Evolutionary conservation across 2,329 filamentous ascomycete genomes (phyloP).

Genomic region (Zasmidium angulare): DNA sequence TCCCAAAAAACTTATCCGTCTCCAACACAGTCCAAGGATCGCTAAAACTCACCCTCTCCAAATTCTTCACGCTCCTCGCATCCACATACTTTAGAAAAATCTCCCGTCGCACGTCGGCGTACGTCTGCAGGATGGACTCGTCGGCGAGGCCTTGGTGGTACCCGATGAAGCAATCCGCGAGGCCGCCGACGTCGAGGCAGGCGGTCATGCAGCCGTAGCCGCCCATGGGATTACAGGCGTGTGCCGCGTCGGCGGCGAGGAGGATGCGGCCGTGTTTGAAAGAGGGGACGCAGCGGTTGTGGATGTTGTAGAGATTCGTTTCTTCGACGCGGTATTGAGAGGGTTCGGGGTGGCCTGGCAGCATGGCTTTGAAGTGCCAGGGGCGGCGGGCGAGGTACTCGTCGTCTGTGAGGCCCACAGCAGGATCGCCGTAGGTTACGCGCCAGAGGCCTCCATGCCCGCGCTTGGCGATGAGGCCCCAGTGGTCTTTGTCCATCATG

Average conservation of each 20-base stretch:
- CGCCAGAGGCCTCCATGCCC: constrained; percentile 41
- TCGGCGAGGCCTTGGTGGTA: constrained; percentile 16
- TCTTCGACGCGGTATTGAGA: constrained; percentile 35
- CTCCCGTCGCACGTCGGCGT: constrained; percentile 35
- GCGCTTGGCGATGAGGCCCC: constrained; percentile 27
- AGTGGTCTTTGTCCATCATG: constrained; percentile 39
- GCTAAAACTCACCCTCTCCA: constrained; percentile 20
- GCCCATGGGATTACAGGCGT: constrained; percentile 29
- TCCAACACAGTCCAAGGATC: constrained; percentile 29
- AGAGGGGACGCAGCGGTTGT: constrained; percentile 38
- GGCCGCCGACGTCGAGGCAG: constrained; percentile 28
- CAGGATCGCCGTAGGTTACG: constrained; percentile 42
- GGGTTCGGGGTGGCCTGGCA: constrained; percentile 27
- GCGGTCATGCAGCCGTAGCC: constrained; percentile 29
- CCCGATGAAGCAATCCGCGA: constrained; percentile 27
- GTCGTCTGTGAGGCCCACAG: constrained; percentile 28
- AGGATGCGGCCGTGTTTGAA: constrained; percentile 37
- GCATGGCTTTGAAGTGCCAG: constrained; percentile 26
- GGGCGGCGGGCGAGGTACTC: constrained; percentile 23
- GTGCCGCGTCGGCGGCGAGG: constrained; percentile 42
- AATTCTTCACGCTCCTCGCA: constrained; percentile 24
- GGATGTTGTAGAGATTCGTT: constrained; percentile 43
- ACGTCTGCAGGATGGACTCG: constrained; percentile 36
- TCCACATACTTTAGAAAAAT: constrained; percentile 40
- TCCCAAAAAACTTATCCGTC: constrained; percentile 27